phyloP scores from a whole-genome alignment of 177 flowering plant genomes.

The Vitis hybrid region DNA sequence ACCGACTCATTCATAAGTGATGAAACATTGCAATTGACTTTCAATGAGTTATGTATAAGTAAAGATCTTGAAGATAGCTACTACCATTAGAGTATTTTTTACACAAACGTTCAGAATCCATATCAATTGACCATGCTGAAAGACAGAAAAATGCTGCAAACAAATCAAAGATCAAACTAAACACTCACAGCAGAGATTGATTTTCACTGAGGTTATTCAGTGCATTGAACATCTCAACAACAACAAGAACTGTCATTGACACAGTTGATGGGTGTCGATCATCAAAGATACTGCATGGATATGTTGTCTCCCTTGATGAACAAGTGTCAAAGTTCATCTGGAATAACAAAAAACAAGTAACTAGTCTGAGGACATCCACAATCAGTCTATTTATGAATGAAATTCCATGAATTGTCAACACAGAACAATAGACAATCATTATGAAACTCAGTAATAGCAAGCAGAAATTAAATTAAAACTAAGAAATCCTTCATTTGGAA shows the following conservation, averaged over 20 bases:
- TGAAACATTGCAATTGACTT: no score
- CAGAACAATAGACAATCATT: background rate
- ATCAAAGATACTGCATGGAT: slow-evolving; percentile 86
- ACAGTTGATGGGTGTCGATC: slow-evolving; percentile 97
- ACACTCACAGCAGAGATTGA: slow-evolving; percentile 90
- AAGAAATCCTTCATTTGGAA: no score
- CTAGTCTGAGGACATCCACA: background rate
- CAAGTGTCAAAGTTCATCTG: slow-evolving; percentile 98
- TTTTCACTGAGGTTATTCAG: slow-evolving; percentile 98
- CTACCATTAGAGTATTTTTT: background rate
- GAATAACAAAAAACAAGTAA: slow-evolving; percentile 10
- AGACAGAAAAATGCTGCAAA: background rate
- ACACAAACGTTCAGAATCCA: background rate
- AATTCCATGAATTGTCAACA: background rate
- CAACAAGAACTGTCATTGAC: slow-evolving; percentile 98
- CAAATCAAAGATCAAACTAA: background rate
- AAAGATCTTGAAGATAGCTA: background rate
- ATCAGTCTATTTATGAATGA: background rate
- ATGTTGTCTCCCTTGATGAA: slow-evolving; percentile 72
- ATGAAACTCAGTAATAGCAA: no score
- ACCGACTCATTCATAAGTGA: no score
- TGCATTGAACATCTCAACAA: slow-evolving; percentile 99
- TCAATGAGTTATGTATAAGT: background rate
- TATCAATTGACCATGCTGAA: background rate
- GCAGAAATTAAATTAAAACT: no score